Conservation (phyloP, 495 filamentous ascomycete species). For the Penicillium cinerascens region DNA sequence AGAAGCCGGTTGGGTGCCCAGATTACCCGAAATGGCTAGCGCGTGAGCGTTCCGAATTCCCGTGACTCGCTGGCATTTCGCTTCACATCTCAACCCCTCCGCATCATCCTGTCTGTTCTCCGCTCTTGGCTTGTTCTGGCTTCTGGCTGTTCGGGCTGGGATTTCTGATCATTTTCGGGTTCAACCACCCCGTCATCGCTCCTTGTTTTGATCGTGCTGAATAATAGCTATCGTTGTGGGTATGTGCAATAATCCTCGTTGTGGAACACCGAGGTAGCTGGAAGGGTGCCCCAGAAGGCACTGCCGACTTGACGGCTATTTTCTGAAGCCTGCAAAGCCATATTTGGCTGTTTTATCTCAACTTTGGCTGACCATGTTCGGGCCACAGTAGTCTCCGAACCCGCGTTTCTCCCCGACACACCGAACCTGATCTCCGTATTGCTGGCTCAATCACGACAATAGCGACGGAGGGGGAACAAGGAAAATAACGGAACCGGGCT, state of each 20-base stretch:
- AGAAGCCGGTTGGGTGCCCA: slow-evolving; percentile 19
- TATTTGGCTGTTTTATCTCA: not conserved
- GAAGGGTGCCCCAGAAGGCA: not conserved
- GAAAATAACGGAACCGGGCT: slow-evolving; percentile 10
- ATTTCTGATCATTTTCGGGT: not conserved
- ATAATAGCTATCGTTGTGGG: slow-evolving; percentile 25
- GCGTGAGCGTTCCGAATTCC: slow-evolving; percentile 21
- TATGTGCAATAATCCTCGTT: slow-evolving; percentile 21
- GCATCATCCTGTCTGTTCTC: slow-evolving; percentile 6
- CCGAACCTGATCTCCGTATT: not conserved
- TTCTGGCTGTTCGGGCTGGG: not conserved
- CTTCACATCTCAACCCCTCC: slow-evolving; percentile 31
- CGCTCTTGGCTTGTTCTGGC: not conserved
- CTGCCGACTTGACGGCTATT: not conserved
- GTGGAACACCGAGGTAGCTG: slow-evolving; percentile 18
- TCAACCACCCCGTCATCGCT: not conserved
- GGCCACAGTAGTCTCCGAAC: not conserved
- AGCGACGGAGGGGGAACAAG: slow-evolving; percentile 23
- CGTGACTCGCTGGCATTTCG: slow-evolving; percentile 30
- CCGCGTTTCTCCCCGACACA: not conserved
- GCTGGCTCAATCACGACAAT: slow-evolving; percentile 10
- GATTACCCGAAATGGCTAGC: slow-evolving; percentile 20
- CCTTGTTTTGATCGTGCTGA: slow-evolving; percentile 5
- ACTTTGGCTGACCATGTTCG: not conserved
- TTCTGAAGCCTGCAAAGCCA: not conserved